Percentiles rank a stretch among this genome's conserved stretches.
Evolutionary conservation across 2,329 filamentous ascomycete species (phyloP).

Genomic region (Fusarium sororula): DNA sequence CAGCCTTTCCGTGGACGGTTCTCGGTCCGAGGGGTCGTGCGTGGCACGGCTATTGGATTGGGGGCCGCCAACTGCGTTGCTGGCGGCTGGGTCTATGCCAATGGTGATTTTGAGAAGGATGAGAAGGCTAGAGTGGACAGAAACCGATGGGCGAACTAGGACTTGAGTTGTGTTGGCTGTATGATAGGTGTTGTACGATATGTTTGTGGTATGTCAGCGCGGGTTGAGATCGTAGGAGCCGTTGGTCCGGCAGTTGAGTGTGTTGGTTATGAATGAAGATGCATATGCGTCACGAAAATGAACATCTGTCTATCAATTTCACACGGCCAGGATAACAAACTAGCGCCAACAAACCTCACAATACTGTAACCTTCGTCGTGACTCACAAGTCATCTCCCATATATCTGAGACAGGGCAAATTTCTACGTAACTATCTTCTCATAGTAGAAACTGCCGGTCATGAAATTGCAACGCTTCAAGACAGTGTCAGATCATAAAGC

Average conservation of each 20-base stretch:
- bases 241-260: not conserved
- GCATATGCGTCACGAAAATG: not conserved
- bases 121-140: conserved; percentile 57
- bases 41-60: conserved; percentile 60
- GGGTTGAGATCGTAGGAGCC: not conserved
- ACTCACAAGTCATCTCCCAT: not conserved
- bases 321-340: not conserved
- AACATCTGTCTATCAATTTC: not conserved
- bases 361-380: not conserved
- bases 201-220: not conserved
- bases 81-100: conserved; percentile 62
- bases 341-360: not conserved
- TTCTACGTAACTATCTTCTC: not conserved
- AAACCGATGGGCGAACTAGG: conserved; percentile 58
- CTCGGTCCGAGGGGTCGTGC: conserved; percentile 59
- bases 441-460: not conserved
- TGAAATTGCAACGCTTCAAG: not conserved
- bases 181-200: conserved; percentile 29
- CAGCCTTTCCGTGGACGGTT: conserved; percentile 54
- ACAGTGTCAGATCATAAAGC: not conserved
- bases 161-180: conserved; percentile 5
- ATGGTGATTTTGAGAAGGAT: conserved; percentile 61
- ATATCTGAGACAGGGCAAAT: not conserved
- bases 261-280: not conserved
- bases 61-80: conserved; percentile 59